phyloP scores from a whole-genome alignment of 1,284 basidiomycete species.

The Ustanciosporium gigantosporum region DNA sequence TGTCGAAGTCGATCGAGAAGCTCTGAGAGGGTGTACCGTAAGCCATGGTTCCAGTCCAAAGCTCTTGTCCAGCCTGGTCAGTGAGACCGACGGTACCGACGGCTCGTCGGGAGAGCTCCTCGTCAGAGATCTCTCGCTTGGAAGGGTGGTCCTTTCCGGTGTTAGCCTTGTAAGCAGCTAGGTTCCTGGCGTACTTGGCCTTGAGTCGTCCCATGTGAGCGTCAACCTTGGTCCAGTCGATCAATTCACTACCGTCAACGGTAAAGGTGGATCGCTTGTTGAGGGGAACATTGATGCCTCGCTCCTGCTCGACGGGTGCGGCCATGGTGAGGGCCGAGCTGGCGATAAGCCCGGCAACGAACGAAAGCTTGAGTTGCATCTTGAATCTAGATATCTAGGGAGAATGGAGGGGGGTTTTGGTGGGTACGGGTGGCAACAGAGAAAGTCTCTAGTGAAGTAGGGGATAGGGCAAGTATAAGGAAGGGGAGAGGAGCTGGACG shows the following conservation, averaged over 20 bases:
- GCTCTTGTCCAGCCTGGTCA: conserved; percentile 37
- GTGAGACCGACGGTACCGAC: conserved; percentile 47
- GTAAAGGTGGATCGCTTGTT: conserved; percentile 33
- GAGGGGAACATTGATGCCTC: conserved; percentile 37
- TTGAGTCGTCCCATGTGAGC: conserved; percentile 32
- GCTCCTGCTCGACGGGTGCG: conserved; percentile 37
- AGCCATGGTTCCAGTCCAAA: conserved; percentile 54
- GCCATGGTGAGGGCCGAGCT: conserved; percentile 24
- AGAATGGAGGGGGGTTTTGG: background rate
- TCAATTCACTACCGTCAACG: conserved; percentile 13
- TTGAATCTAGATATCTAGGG: too few relatives aligned
- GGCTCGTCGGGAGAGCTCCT: conserved; percentile 30
- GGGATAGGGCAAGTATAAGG: background rate
- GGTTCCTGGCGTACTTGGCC: conserved; percentile 37
- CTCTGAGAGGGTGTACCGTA: conserved; percentile 51
- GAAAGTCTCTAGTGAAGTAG: background rate
- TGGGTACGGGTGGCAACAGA: background rate
- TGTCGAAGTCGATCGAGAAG: conserved; percentile 57
- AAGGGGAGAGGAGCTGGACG: background rate
- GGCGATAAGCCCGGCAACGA: conserved; percentile 45
- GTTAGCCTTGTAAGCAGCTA: conserved; percentile 48
- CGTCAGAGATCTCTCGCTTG: conserved; percentile 18
- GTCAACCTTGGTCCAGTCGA: conserved; percentile 48
- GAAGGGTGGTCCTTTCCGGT: conserved; percentile 45
- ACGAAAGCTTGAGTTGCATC: conserved; percentile 52